Evolutionary conservation across 2,329 filamentous ascomycete species (phyloP).

Genomic region (Trichoderma cornu-damae): DNA sequence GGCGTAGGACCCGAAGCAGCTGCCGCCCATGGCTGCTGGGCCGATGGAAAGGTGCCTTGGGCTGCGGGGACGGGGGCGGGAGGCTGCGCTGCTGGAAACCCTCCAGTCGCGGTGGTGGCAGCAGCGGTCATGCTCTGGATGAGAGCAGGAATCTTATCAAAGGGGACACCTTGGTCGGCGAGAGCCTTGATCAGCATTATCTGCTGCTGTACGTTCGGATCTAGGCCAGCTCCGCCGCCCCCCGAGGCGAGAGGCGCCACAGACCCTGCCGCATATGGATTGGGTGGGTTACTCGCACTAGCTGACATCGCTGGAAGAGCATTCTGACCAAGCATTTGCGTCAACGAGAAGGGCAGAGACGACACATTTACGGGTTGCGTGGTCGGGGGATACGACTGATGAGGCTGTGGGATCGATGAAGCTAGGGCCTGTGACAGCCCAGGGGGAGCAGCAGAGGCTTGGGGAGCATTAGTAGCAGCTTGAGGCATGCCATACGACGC

Average conservation of each 20-base stretch:
- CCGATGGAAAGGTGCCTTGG: constrained; percentile 40
- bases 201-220: constrained; percentile 61
- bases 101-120: constrained; percentile 28
- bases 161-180: constrained; percentile 66
- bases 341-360: constrained; percentile 41
- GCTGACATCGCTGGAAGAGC: constrained; percentile 30
- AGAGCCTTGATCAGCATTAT: constrained; percentile 70
- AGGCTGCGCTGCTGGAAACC: constrained; percentile 34
- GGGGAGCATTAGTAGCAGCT: constrained; percentile 21
- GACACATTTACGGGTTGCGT: constrained; percentile 57
- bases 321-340: constrained; percentile 34
- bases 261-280: constrained; percentile 26
- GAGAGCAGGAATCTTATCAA: constrained; percentile 66
- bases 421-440: constrained; percentile 31
- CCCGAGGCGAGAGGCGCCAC: constrained; percentile 34
- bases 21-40: constrained; percentile 32
- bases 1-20: constrained; percentile 31
- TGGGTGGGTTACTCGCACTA: constrained; percentile 28
- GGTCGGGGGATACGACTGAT: constrained; percentile 38
- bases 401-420: constrained; percentile 29
- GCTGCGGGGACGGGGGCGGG: constrained; percentile 23
- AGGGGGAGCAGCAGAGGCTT: constrained; percentile 4
- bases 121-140: constrained; percentile 50
- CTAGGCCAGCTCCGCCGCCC: constrained; percentile 37
- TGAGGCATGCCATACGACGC: constrained; percentile 38